Evolutionary conservation across 2,329 filamentous ascomycete genomes (phyloP), one percentile per base, ranked within the genome.

Genomic region (Ophiostoma montium): DNA sequence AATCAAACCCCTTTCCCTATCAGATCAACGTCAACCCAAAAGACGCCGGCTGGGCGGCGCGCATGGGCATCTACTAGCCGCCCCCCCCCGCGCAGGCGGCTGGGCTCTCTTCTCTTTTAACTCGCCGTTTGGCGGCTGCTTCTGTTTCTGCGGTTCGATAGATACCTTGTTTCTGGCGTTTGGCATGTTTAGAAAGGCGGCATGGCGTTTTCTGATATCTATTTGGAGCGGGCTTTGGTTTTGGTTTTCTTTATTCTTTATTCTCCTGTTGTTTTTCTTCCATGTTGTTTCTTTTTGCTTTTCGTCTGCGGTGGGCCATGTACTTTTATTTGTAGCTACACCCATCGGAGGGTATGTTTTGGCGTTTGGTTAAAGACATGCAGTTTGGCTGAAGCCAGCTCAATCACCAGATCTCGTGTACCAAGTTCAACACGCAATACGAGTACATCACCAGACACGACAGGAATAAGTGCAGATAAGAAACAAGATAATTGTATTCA

Each of bases 1-100:
- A 90, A 54, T 72, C 84, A 44, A 96, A 96, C 63, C 90, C 92
- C 0, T 98, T 96, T 61, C 90, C 90, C 1, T 96, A 94, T 66
- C 84, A 89, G 64, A 94, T 96, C 61, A 76, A 83, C 53, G 79
- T 96, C 52, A 92, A 94, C 61, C 86, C 86, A 50, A 86, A 86
- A 60, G 75, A 81, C 52, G 81, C 84, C 43, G 52, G 53, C 46
- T 52, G 87, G 86, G 79, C 85, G 45, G 77, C 82, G 50, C 75
- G 85, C 35, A 87, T 90, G 67, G 84, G 86, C 23, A 78, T 87
- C 52, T 86, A 85, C 62, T 84, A 60, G 59, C 10, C 36, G 12
- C 8, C 11, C 8, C 33, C 33, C 6, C 5, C 6, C 16, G 9
- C 5, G 13, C 7, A 54, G 48, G 41, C 33, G 32, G 16, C 15